Conservation (phyloP, 1,284 basidiomycete genomes). For the Mycena citricolor region DNA sequence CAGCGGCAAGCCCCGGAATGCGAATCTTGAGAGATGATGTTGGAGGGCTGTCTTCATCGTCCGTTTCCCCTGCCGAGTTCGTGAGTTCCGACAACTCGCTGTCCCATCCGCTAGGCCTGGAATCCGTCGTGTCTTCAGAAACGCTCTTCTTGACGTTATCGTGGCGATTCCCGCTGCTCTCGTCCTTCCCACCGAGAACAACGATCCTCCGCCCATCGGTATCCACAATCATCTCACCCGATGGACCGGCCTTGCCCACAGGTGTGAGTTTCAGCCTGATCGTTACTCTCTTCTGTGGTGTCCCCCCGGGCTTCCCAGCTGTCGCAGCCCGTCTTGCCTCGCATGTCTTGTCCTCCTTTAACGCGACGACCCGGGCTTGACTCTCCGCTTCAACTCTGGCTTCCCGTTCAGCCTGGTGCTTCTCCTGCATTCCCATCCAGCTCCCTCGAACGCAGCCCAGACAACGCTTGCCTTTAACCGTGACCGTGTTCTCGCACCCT, state of each 20-base stretch:
- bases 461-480: slow-evolving; percentile 10
- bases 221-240: neutral
- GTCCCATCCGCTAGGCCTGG: slow-evolving; percentile 18
- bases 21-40: slow-evolving; percentile 20
- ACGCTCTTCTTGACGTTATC: neutral
- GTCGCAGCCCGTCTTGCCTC: too few relatives aligned
- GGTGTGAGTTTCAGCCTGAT: slow-evolving; percentile 17
- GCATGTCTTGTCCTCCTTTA: too few relatives aligned
- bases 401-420: neutral
- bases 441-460: slow-evolving; percentile 14
- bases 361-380: too few relatives aligned
- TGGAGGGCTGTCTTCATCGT: slow-evolving; percentile 13
- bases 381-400: too few relatives aligned
- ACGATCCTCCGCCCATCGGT: neutral
- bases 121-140: slow-evolving; percentile 1
- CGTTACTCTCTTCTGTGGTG: slow-evolving; percentile 7
- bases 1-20: slow-evolving; percentile 18
- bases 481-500: slow-evolving; percentile 11
- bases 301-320: too few relatives aligned
- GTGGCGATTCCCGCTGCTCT: neutral
- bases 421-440: slow-evolving; percentile 11
- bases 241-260: slow-evolving; percentile 1
- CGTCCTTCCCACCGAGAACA: neutral
- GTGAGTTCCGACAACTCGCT: slow-evolving; percentile 21
- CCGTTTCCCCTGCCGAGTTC: slow-evolving; percentile 5